Evolutionary conservation across 805 yeast genomes (phyloP).

Genomic region (Schwanniomyces pseudopolymorphus): DNA sequence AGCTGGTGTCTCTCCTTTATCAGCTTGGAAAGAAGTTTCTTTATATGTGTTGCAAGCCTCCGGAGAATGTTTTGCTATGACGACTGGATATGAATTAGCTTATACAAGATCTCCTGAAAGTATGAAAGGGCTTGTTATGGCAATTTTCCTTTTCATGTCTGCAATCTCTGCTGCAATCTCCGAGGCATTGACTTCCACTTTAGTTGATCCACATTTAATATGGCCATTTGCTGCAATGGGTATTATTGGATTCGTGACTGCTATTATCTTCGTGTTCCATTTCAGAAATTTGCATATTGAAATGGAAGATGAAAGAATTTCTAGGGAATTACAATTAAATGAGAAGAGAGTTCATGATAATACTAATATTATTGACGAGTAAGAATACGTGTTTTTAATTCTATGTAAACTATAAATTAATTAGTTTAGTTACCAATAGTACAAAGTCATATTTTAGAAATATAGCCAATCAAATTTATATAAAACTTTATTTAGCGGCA

Average conservation of each 20-base stretch:
- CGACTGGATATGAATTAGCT: slow-evolving; percentile 55
- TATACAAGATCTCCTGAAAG: slow-evolving; percentile 51
- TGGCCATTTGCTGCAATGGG: slow-evolving; percentile 43
- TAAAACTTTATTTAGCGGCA: too few species aligned
- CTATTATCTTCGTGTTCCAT: slow-evolving; percentile 28
- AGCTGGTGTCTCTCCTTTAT: slow-evolving; percentile 23
- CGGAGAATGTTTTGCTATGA: slow-evolving; percentile 53
- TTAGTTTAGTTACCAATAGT: too few species aligned
- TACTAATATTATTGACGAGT: background rate
- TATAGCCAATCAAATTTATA: too few species aligned
- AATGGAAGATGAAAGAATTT: slow-evolving; percentile 36
- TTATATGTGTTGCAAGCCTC: slow-evolving; percentile 45
- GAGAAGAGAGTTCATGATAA: background rate
- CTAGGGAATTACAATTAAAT: slow-evolving; percentile 17
- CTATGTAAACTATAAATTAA: too few species aligned
- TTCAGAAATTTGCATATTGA: slow-evolving; percentile 39
- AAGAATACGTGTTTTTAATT: too few species aligned
- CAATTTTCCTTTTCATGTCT: slow-evolving; percentile 42
- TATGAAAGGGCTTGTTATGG: slow-evolving; percentile 52
- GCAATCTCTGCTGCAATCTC: slow-evolving; percentile 51
- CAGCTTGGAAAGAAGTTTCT: slow-evolving; percentile 27
- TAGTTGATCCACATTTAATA: slow-evolving; percentile 40
- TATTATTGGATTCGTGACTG: slow-evolving; percentile 30
- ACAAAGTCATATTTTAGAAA: too few species aligned
- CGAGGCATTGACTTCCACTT: slow-evolving; percentile 40